Evolutionary conservation across 2,329 filamentous ascomycete species (phyloP).

Genomic region (Aspergillus carbonarius): DNA sequence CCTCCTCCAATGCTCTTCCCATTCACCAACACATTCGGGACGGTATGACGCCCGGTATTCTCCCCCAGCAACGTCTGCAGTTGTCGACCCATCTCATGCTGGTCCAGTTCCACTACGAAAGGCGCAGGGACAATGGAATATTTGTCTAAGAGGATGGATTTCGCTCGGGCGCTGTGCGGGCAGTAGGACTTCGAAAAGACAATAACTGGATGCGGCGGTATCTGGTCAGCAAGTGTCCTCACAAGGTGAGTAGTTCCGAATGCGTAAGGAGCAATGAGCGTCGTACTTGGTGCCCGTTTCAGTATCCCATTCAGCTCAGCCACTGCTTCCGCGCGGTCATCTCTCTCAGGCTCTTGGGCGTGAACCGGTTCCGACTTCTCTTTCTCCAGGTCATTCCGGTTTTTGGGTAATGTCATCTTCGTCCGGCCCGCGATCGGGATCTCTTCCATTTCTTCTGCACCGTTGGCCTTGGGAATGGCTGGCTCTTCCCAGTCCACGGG

Average conservation of each 20-base stretch:
- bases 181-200: conserved; percentile 97
- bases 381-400: conserved; percentile 33
- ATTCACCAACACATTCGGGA: conserved; percentile 88
- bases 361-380: conserved; percentile 49
- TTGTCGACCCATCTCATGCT: conserved; percentile 69
- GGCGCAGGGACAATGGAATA: conserved; percentile 82
- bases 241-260: neutral
- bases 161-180: conserved; percentile 80
- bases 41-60: conserved; percentile 77
- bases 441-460: conserved; percentile 40
- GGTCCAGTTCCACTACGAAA: conserved; percentile 86
- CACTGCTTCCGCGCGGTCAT: conserved; percentile 53
- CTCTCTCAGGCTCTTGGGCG: conserved; percentile 56
- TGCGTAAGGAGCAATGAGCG: neutral
- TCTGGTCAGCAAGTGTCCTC: conserved; percentile 4
- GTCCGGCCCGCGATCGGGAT: conserved; percentile 56
- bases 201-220: conserved; percentile 61
- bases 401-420: conserved; percentile 47
- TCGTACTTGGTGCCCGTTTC: conserved; percentile 78
- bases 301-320: conserved; percentile 73
- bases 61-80: conserved; percentile 71
- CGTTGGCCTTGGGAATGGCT: conserved; percentile 10
- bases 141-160: conserved; percentile 76
- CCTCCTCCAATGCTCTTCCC: conserved; percentile 86
- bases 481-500: conserved; percentile 7